phyloP scores from a whole-genome alignment of 2,329 filamentous ascomycete genomes.

The Xylaria arbuscula region DNA sequence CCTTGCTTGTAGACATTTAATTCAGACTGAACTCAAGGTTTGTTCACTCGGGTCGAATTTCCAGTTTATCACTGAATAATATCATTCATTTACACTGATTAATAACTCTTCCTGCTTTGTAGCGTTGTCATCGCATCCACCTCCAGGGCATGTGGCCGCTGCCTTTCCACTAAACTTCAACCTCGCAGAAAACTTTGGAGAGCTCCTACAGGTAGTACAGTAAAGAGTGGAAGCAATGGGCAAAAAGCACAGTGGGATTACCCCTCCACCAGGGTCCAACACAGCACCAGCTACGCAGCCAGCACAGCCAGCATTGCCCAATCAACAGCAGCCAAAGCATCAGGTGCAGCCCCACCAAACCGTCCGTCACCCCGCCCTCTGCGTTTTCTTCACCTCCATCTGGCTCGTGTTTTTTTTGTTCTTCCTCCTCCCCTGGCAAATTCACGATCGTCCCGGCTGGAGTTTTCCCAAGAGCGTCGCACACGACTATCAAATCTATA shows the following conservation, averaged over 20 bases:
- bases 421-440: constrained; percentile 48
- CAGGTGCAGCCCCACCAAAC: constrained; percentile 44
- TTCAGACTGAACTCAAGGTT: too few relatives aligned
- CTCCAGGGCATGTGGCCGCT: neutral
- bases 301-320: constrained; percentile 37
- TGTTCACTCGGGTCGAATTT: too few relatives aligned
- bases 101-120: too few relatives aligned
- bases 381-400: constrained; percentile 49
- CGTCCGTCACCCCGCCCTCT: constrained; percentile 49
- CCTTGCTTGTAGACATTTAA: too few relatives aligned
- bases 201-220: neutral
- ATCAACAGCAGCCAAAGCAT: constrained; percentile 38
- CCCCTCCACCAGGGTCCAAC: constrained; percentile 35
- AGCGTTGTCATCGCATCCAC: too few relatives aligned
- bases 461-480: constrained; percentile 45
- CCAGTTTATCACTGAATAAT: too few relatives aligned
- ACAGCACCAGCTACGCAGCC: constrained; percentile 14
- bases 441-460: constrained; percentile 46
- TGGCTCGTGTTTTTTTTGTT: constrained; percentile 48
- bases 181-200: neutral
- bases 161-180: neutral
- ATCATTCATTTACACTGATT: too few relatives aligned
- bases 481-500: constrained; percentile 44
- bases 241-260: constrained; percentile 37
- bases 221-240: constrained; percentile 16